Conservation (phyloP, 305 asterid species). For the Solanum hybrid region DNA sequence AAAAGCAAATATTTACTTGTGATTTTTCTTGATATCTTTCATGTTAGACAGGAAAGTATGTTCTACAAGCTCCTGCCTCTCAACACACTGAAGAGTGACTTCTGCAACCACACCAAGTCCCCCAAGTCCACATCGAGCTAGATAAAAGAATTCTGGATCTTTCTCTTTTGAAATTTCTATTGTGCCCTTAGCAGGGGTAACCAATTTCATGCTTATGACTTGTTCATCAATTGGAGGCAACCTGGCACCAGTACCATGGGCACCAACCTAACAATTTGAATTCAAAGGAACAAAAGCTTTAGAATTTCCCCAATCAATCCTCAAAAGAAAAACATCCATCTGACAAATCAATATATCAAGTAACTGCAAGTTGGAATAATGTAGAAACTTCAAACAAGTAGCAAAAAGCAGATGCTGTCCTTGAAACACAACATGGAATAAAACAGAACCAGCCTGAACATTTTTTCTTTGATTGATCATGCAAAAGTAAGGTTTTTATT, state of each 20-base stretch:
- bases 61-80: conserved; percentile 89
- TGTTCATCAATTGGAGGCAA: conserved; percentile 96
- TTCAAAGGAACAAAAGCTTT: conserved; percentile 13
- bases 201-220: conserved; percentile 89
- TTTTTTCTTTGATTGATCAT: background rate
- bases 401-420: background rate
- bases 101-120: conserved; percentile 98
- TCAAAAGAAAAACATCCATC: background rate
- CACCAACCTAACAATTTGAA: conserved; percentile 65
- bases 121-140: conserved; percentile 98
- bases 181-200: conserved; percentile 85
- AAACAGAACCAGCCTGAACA: background rate
- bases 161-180: conserved; percentile 81
- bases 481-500: background rate
- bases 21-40: conserved; percentile 79
- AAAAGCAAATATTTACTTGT: conserved; percentile 47
- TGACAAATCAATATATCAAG: background rate
- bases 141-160: conserved; percentile 80
- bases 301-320: conserved; percentile 7
- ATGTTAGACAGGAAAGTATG: conserved; percentile 72
- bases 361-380: background rate
- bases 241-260: conserved; percentile 96
- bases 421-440: background rate
- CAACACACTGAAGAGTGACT: conserved; percentile 92
- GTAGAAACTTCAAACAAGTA: background rate